Evolutionary conservation across 2,329 filamentous ascomycete genomes (phyloP).

Genomic region (Aspergillus amoenus): DNA sequence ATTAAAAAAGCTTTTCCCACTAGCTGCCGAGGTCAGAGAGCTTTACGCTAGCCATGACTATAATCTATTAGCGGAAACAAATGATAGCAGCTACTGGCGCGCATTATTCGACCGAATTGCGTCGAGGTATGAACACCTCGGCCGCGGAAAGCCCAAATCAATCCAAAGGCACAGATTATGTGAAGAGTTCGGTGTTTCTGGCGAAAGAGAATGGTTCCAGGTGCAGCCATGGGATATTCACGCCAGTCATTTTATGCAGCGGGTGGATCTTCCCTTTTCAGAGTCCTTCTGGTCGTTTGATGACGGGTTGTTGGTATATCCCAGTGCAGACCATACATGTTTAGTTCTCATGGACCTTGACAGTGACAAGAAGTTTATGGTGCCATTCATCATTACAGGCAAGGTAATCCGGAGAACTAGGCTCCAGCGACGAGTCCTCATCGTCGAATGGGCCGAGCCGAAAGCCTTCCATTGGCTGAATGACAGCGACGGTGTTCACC

Average conservation of each 20-base stretch:
- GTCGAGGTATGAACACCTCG: slow-evolving; percentile 56
- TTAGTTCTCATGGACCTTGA: slow-evolving; percentile 53
- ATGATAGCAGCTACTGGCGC: slow-evolving; percentile 16
- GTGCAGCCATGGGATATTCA: slow-evolving; percentile 45
- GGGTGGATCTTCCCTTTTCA: slow-evolving; percentile 35
- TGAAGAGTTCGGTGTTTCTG: slow-evolving; percentile 35
- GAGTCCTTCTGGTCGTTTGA: slow-evolving; percentile 56
- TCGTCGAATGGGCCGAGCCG: slow-evolving; percentile 64
- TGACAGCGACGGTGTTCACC: slow-evolving; percentile 52
- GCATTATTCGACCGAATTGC: slow-evolving; percentile 51
- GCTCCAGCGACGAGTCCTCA: slow-evolving; percentile 54
- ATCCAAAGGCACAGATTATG: slow-evolving; percentile 48
- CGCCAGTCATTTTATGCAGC: slow-evolving; percentile 33
- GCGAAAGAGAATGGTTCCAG: slow-evolving; percentile 40
- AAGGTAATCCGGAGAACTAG: slow-evolving; percentile 58
- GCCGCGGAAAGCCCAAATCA: slow-evolving; percentile 47
- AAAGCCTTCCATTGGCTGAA: slow-evolving; percentile 54
- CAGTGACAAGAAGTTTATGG: slow-evolving; percentile 40
- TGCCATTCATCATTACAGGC: slow-evolving; percentile 53
- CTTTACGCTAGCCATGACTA: slow-evolving; percentile 12
- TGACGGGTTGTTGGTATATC: slow-evolving; percentile 59
- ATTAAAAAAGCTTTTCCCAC: slow-evolving; percentile 54
- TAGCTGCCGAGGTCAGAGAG: slow-evolving; percentile 54
- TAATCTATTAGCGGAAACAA: background rate
- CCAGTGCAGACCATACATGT: slow-evolving; percentile 34